Evolutionary conservation across 306 rosid genomes (phyloP), one percentile per base, ranked within the genome.

Genomic region (Vicia villosa): DNA sequence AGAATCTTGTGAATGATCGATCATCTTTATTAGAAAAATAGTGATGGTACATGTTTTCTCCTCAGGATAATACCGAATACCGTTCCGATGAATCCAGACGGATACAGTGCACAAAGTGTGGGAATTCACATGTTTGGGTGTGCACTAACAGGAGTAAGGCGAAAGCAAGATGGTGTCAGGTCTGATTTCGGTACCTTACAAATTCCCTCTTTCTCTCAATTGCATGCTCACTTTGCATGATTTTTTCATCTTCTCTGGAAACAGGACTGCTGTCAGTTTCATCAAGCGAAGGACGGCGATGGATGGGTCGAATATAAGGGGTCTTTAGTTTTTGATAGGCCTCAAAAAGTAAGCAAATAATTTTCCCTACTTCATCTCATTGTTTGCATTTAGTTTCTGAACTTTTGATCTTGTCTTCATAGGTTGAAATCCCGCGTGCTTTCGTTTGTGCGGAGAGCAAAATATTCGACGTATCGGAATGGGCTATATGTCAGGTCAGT

Each of bases 111-210:
- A 87, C 97, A 2, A 95, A 95, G 78, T 95, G 99, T 70, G 86
- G 99, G 63, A 87, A 89, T 82, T 95, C 97, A 11, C 99, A 95
- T 69, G 82, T 95, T 78, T 95, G 99, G 99, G 91, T 95, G 22
- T 95, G 99, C 86, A 91, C 97, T n/a, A 91, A 83, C 77, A 83
- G 99, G 85, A 84, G 81, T 47, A 95, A 95, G 76, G 79, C 89
- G 28, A 95, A 91, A 77, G 96, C 99, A 55, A 95, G 99, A 85
- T 95, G 99, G 97, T 95, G 97, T 72, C 96, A 95, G 99, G 99
- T 94, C 52, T 61, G 88, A 36, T 50, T 78, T 74, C 26, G 56
- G 67, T 63, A 21, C 22, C n/a, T 21, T 28, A 41, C 51, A 38
- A 22, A 19, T 63, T 62, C 52, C 41, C 47, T 20, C 72, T 64